Conservation (phyloP, 176 grass and related monocot species). For the Paspalum vaginatum region DNA sequence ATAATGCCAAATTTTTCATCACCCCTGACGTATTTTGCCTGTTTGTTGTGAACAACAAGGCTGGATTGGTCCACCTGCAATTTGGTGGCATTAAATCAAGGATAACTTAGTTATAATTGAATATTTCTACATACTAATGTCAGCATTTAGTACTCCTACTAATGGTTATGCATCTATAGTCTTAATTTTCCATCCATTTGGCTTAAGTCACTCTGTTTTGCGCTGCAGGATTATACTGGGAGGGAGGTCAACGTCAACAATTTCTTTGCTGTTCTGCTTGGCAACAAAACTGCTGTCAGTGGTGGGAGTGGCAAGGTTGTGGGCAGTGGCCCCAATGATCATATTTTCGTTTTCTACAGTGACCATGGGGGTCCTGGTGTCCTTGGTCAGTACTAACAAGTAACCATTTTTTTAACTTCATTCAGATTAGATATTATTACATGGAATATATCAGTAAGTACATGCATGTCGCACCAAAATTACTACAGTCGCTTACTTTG, state of each 20-base stretch:
- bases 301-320: conserved; percentile 96
- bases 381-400: conserved; percentile 70
- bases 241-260: conserved; percentile 77
- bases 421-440: conserved; percentile 8
- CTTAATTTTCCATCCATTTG: conserved; percentile 16
- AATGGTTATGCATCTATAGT: not conserved
- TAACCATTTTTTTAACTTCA: conserved; percentile 13
- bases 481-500: conserved; percentile 15
- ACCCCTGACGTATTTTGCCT: conserved; percentile 1
- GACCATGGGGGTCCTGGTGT: conserved; percentile 95
- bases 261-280: conserved; percentile 90
- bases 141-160: conserved; percentile 12
- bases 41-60: conserved; percentile 26
- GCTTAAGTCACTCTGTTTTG: conserved; percentile 5
- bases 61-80: not conserved
- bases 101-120: conserved; percentile 5
- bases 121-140: not conserved
- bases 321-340: conserved; percentile 90
- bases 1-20: not conserved
- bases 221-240: conserved; percentile 86
- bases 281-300: conserved; percentile 74
- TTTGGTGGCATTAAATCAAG: not conserved
- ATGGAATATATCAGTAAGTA: not conserved
- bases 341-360: conserved; percentile 94
- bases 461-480: conserved; percentile 30